Evolutionary conservation across 345 rosid genomes (phyloP).

Genomic region (Dipteronia sinensis): DNA sequence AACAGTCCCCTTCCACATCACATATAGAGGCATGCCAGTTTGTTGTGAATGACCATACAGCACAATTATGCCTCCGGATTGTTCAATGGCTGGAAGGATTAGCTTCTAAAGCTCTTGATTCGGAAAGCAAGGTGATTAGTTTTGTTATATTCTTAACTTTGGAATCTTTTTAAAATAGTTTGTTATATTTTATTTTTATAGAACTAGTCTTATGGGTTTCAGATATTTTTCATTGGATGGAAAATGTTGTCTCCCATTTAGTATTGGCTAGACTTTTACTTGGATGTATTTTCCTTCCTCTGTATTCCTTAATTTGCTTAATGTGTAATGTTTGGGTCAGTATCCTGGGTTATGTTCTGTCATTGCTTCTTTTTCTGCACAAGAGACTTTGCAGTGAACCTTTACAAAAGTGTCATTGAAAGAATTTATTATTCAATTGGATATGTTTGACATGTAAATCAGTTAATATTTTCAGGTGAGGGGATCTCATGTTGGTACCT

Average conservation of each 20-base stretch:
- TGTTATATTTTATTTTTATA: background rate
- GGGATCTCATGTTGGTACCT: constrained; percentile 95
- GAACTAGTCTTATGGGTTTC: background rate
- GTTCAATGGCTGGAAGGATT: constrained; percentile 95
- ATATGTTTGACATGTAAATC: constrained; percentile 10
- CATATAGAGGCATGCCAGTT: constrained; percentile 95
- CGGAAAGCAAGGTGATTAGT: constrained; percentile 79
- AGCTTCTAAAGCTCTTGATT: constrained; percentile 93
- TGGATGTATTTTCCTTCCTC: background rate
- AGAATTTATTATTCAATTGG: background rate
- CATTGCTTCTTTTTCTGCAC: background rate
- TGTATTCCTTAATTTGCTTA: background rate
- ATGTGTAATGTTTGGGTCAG: constrained; percentile 5
- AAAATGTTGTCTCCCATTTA: background rate
- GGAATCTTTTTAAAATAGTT: background rate
- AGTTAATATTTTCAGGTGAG: constrained; percentile 56
- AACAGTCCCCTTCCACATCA: constrained; percentile 85
- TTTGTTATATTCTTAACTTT: constrained; percentile 21
- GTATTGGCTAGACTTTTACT: background rate
- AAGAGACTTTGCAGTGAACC: constrained; percentile 5
- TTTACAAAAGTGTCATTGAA: background rate
- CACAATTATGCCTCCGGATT: constrained; percentile 92
- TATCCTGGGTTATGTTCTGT: background rate
- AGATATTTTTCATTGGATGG: background rate
- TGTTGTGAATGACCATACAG: constrained; percentile 82